Base-by-base conservation (phyloP, 1,284 basidiomycete species). In the Sporisorium exsertum region DNA sequence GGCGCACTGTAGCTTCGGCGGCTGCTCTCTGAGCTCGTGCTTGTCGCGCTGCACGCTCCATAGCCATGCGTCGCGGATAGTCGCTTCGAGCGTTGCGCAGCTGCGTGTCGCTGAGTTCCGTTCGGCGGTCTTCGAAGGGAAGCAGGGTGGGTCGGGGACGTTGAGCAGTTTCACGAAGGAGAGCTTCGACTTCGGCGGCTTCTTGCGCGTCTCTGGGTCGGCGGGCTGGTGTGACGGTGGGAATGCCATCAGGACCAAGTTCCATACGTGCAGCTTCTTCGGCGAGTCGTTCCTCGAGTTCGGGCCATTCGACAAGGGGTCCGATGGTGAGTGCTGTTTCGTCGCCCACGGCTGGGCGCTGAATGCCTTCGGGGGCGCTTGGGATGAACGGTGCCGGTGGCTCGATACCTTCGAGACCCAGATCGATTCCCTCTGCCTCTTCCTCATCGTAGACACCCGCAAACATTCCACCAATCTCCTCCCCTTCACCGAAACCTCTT, bases 191-290 rank as follows among this genome's bases (percentile, higher is more conserved):
- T 47, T 61, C 61, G n/a, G 45, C 64, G 7, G 22, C 57, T 37
- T 63, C 63, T 27, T 67, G 60, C 33, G 62, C 61, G 3, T 61
- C 62, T 16, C 55, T 16, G 5, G 24, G 62, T 47, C 72, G 49
- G 27, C 72, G 72, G 26, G 62, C 45, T 9, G 71, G 71, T 0
- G 58, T 65, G 12, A 64, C 55, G 15, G 58, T 60, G 16, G 71
- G 54, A 18, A 72, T 35, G 24, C 70, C 70, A 20, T 67, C 60
- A 18, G 61, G 58, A n/a, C 61, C 67, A 7, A 63, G 18, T 20
- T 63, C 59, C 56, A 72, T 58, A 8, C 56, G 62, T 18, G 72
- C 52, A 32, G 72, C 66, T 66, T 74, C 72, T 37, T 67, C 66
- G 1, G 55, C 59, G 1, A 75, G 63, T 5, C 72, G 33, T 15